These are phyloP conservation scores for Sicyos baderoa DNA, from an alignment of 306 rosid genomes.

Conservation along the genomic window DNA sequence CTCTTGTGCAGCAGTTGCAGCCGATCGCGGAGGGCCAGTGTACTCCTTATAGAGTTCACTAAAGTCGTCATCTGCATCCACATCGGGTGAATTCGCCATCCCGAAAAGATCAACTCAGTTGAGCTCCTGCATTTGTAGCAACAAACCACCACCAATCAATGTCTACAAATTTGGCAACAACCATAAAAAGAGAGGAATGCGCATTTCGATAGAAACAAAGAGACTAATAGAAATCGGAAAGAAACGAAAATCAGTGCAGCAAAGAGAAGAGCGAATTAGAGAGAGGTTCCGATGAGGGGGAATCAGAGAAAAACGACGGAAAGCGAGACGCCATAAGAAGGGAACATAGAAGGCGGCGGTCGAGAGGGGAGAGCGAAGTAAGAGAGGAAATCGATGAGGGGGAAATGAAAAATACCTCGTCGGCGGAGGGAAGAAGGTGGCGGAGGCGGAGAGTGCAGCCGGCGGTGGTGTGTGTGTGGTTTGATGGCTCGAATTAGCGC, in stretches of 20 bases:
- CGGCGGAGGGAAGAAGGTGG: background rate
- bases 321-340: background rate
- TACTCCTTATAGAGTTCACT: slow-evolving; percentile 91
- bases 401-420: background rate
- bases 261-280: background rate
- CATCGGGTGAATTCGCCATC: slow-evolving; percentile 71
- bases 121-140: slow-evolving; percentile 27
- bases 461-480: background rate
- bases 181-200: background rate
- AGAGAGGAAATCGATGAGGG: background rate
- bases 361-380: background rate
- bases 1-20: slow-evolving; percentile 43
- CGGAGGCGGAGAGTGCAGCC: background rate
- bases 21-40: slow-evolving; percentile 68
- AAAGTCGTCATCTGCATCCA: slow-evolving; percentile 78
- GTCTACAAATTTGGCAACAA: background rate
- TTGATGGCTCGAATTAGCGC: slow-evolving; percentile 1
- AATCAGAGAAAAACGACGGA: slow-evolving; percentile 6
- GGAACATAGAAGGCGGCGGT: background rate
- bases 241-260: background rate
- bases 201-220: background rate
- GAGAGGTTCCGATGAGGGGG: background rate
- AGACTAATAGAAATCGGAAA: background rate
- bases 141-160: slow-evolving; percentile 10
- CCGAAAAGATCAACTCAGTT: background rate